Evolutionary conservation across 345 rosid species (phyloP).

Genomic region (Arabis alpina): DNA sequence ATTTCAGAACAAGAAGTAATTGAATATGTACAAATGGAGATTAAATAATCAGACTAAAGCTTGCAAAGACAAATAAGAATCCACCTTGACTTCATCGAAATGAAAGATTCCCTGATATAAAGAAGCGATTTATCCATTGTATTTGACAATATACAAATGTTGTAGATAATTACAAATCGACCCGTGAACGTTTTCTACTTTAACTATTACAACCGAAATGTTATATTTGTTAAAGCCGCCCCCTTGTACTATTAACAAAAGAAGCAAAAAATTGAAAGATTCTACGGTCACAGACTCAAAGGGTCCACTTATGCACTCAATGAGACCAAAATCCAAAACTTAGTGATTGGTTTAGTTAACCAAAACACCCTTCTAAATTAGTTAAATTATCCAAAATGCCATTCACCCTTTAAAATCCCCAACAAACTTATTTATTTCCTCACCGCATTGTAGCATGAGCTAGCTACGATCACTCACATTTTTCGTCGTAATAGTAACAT

Average conservation of each 20-base stretch:
- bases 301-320: slow-evolving; percentile 32
- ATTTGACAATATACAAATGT: background rate
- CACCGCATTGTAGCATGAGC: background rate
- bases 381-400: slow-evolving; percentile 18
- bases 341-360: slow-evolving; percentile 12
- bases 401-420: slow-evolving; percentile 21
- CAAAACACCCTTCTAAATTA: slow-evolving; percentile 20
- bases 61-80: background rate
- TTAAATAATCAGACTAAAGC: background rate
- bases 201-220: slow-evolving; percentile 10
- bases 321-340: slow-evolving; percentile 32
- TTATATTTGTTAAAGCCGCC: slow-evolving; percentile 21
- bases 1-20: background rate
- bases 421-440: slow-evolving; percentile 12
- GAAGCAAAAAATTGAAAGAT: background rate
- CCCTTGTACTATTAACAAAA: slow-evolving; percentile 26
- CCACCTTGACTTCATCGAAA: slow-evolving; percentile 38
- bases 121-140: slow-evolving; percentile 11
- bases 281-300: background rate
- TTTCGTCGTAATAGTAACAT: background rate
- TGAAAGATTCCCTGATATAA: slow-evolving; percentile 22
- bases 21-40: slow-evolving; percentile 2
- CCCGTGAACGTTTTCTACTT: background rate
- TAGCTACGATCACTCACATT: background rate
- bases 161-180: slow-evolving; percentile 18